Conservation (phyloP, 345 rosid genomes). For the Citrus glauca region DNA sequence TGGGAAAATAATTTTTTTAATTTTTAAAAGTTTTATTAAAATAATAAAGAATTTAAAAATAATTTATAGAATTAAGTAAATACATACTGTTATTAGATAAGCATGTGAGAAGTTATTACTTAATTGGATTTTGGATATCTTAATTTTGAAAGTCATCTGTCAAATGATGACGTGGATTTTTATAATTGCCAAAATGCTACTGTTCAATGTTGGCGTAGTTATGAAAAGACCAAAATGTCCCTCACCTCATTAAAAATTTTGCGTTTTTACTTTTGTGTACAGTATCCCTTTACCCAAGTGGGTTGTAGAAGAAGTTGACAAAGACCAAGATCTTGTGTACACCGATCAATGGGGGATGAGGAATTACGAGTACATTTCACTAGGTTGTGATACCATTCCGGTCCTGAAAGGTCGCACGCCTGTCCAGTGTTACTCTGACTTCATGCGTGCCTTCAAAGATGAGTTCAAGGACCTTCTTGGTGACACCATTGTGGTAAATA, state of each 20-base stretch:
- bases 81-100: no score
- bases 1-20: no score
- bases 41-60: no score
- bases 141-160: background rate
- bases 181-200: no score
- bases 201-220: no score
- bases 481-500: constrained; percentile 81
- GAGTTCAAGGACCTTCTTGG: constrained; percentile 78
- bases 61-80: no score
- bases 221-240: no score
- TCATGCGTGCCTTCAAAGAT: constrained; percentile 91
- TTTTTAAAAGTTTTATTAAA: no score
- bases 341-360: constrained; percentile 99
- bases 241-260: no score
- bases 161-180: background rate
- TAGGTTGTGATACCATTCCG: constrained; percentile 87
- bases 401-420: constrained; percentile 86
- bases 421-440: constrained; percentile 88
- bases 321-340: constrained; percentile 77
- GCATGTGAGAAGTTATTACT: no score
- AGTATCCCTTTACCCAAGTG: constrained; percentile 90
- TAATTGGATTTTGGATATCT: background rate
- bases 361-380: constrained; percentile 80
- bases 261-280: background rate
- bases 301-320: constrained; percentile 75